phyloP scores from a whole-genome alignment of 148 eudicot genomes.

The Polygonum maritimum region DNA sequence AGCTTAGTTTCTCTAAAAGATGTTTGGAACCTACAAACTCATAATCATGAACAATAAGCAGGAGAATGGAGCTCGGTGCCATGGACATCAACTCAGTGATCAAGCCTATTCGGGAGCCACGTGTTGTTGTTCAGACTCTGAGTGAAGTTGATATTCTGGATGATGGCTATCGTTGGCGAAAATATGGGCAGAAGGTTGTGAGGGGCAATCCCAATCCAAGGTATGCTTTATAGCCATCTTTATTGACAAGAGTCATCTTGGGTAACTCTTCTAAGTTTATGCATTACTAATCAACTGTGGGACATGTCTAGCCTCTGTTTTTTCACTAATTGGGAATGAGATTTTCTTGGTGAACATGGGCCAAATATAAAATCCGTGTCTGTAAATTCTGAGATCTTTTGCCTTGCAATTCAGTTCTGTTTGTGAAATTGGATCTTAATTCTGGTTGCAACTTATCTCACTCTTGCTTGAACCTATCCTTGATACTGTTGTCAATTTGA shows the following conservation, averaged over 20 bases:
- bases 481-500: not conserved
- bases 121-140: constrained; percentile 89
- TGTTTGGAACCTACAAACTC: constrained; percentile 1
- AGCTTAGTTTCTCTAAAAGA: not conserved
- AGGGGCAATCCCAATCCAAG: constrained; percentile 97
- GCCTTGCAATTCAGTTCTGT: not conserved
- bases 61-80: constrained; percentile 70
- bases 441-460: not conserved
- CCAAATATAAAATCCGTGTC: not conserved
- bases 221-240: constrained; percentile 25
- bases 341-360: not conserved
- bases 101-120: constrained; percentile 94
- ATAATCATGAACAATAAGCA: constrained; percentile 21
- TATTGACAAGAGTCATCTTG: not conserved
- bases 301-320: not conserved
- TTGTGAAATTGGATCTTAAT: not conserved
- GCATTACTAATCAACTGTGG: not conserved
- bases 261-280: not conserved
- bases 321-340: not conserved
- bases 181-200: constrained; percentile 97
- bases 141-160: constrained; percentile 97
- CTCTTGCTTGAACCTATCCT: not conserved
- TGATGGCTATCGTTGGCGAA: constrained; percentile 98
- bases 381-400: not conserved
- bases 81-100: constrained; percentile 70